These are phyloP conservation scores for Coriaria nepalensis DNA, from an alignment of 306 rosid genomes.

Conservation along the genomic window DNA sequence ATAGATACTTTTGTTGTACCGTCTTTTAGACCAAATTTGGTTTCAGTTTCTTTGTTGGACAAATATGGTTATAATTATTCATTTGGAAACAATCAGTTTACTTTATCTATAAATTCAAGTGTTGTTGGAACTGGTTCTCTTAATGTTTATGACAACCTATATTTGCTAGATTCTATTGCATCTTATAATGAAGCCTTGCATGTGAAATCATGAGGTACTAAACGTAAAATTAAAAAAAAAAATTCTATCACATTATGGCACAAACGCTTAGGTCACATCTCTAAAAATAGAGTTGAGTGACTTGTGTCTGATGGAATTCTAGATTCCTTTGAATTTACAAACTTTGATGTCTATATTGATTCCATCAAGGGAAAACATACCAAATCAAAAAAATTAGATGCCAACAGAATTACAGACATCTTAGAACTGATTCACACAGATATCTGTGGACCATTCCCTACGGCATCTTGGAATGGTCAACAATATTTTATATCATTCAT, in stretches of 20 bases:
- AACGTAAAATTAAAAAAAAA: background rate
- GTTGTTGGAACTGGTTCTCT: background rate
- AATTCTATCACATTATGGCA: background rate
- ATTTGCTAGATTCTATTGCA: too few species aligned
- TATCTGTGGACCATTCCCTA: background rate
- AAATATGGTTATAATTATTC: background rate
- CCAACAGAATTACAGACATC: background rate
- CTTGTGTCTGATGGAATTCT: background rate
- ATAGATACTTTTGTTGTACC: background rate
- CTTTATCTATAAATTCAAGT: too few species aligned
- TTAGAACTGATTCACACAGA: background rate
- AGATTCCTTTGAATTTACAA: background rate
- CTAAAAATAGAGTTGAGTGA: background rate
- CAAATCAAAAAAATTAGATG: background rate
- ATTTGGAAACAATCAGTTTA: background rate
- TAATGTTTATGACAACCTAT: background rate
- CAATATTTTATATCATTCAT: background rate
- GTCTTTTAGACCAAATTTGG: constrained; percentile 2
- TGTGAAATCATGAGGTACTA: background rate
- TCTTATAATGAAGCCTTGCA: too few species aligned
- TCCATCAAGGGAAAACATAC: background rate
- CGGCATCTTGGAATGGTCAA: background rate
- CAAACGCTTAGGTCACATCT: background rate
- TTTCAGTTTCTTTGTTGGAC: background rate
- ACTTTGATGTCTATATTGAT: background rate